Percentiles rank a stretch among this genome's conserved stretches.
Evolutionary conservation across 257 asterid genomes (phyloP).

Genomic region (Scutellaria barbata): DNA sequence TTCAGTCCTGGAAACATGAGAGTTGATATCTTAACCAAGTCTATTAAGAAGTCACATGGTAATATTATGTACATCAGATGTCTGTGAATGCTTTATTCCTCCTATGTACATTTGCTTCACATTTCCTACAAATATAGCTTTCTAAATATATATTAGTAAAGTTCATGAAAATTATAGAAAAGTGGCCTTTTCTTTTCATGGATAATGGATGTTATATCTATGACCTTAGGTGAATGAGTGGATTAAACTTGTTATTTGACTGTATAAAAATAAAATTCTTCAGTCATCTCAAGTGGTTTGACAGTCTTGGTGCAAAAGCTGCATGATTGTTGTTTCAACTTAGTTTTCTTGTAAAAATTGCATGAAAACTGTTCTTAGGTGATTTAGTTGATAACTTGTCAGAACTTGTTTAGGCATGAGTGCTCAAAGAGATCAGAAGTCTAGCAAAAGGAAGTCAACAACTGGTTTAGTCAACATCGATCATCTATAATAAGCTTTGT

Average conservation of each 20-base stretch:
- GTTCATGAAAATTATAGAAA: constrained; percentile 5
- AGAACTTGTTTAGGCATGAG: not conserved
- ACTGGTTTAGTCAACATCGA: constrained; percentile 18
- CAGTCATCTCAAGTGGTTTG: constrained; percentile 15
- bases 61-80: constrained; percentile 31
- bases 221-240: constrained; percentile 28
- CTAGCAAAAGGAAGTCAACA: constrained; percentile 3
- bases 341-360: constrained; percentile 16
- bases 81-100: constrained; percentile 23
- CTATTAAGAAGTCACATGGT: constrained; percentile 69
- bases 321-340: constrained; percentile 19
- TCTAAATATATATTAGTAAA: not conserved
- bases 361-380: constrained; percentile 28
- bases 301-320: constrained; percentile 15
- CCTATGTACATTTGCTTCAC: constrained; percentile 12
- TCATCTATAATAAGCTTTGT: constrained; percentile 17
- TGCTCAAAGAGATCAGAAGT: not conserved
- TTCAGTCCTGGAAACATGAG: constrained; percentile 96
- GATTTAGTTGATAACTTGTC: constrained; percentile 14
- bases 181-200: constrained; percentile 23
- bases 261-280: constrained; percentile 17
- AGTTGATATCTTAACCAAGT: constrained; percentile 77
- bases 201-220: constrained; percentile 25
- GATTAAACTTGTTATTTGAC: constrained; percentile 4
- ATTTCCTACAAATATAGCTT: constrained; percentile 21